These are phyloP conservation scores for Nitzschia sp. DNA, from an alignment of 108 stramenopile species.

Conservation along the genomic window DNA sequence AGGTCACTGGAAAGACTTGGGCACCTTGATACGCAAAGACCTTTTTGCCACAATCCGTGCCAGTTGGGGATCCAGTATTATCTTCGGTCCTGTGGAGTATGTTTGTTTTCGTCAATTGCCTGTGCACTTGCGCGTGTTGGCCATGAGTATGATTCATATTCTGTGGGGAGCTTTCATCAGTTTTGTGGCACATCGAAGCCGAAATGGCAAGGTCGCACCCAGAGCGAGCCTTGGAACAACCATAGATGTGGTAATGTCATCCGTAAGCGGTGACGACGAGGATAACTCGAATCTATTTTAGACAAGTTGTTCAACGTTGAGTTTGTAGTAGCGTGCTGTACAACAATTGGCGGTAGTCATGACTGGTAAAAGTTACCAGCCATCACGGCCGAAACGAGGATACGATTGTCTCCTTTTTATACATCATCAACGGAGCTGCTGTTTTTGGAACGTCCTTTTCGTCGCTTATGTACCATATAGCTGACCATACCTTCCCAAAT, in stretches of 20 bases:
- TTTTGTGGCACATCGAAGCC: constrained; percentile 61
- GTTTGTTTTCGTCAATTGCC: constrained; percentile 68
- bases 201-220: constrained; percentile 1
- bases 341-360: too few relatives aligned
- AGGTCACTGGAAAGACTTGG: constrained; percentile 37
- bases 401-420: background rate
- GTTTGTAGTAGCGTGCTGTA: too few relatives aligned
- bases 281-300: too few relatives aligned
- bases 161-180: constrained; percentile 72
- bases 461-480: constrained; percentile 56
- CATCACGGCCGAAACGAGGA: background rate
- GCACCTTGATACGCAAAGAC: constrained; percentile 39
- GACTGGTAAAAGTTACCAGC: too few relatives aligned
- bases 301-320: too few relatives aligned
- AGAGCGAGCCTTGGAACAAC: background rate
- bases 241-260: too few relatives aligned
- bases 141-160: constrained; percentile 72
- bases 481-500: constrained; percentile 74
- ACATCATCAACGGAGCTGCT: background rate
- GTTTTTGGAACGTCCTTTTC: constrained; percentile 6
- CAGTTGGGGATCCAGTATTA: constrained; percentile 45
- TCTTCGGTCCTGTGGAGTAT: constrained; percentile 63
- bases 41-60: constrained; percentile 61
- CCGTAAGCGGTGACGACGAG: too few relatives aligned
- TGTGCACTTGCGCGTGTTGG: constrained; percentile 57